Base-by-base conservation (phyloP, 768 basidiomycete species). In the Calocybe cyanea region DNA sequence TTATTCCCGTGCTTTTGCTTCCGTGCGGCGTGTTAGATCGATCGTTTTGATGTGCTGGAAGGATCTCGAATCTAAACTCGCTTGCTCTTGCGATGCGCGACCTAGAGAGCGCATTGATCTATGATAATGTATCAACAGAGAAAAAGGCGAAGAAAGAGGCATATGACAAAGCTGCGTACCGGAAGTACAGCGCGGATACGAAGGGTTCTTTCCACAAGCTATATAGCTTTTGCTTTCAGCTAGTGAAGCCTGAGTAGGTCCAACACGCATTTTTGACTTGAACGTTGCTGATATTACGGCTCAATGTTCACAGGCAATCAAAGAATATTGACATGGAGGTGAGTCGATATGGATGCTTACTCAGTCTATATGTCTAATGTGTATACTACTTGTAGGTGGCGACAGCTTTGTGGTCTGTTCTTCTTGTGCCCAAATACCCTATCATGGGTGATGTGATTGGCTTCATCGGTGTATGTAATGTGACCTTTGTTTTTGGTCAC, bases 251-350 rank as follows among this genome's bases (percentile, higher is more conserved):
- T 21, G 73, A 78, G 85, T 92, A 64, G 60, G 85, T 76, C 7
- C 15, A 36, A 31, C n/a, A n/a, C n/a, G n/a, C n/a, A n/a, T n/a
- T n/a, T n/a, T n/a, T n/a, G n/a, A 31, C 36, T 8, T 7, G 37
- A 36, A 5, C 20, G 13, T 23, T 7, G 43, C 43, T 11, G 20
- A 37, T n/a, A 32, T 14, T 21, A 33, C 14, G 20, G 19, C 31
- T 11, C 40, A 28, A 42, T 31, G 15, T 31, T 25, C 21, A 35
- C 51, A 89, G 87, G 59, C 75, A 78, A 60, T 79, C 80, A 15
- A 76, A 81, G 52, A 90, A 87, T 59, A 80, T 90, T 50, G 87
- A 90, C 41, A 86, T 91, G 73, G 87, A 91, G 68, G 87, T 86
- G 50, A 55, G 69, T 54, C 17, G n/a, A 11, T 10, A 35, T 18